Evolutionary conservation across 257 asterid species (phyloP), one percentile per base, ranked within the genome.

Genomic region (Nicotiana noctiflora): DNA sequence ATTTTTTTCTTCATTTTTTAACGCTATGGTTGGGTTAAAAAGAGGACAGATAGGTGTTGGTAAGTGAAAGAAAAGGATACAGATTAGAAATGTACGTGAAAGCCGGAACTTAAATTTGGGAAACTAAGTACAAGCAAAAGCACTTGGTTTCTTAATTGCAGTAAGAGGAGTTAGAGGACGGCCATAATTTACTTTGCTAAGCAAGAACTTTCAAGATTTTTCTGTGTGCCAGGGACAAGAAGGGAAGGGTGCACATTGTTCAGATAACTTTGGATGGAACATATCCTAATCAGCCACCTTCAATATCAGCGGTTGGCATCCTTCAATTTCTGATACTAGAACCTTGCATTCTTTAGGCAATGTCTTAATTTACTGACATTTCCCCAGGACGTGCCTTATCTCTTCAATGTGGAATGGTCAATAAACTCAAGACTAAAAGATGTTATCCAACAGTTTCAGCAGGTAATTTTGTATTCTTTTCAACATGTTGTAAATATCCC

Each of bases 241-340:
- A 89, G 75, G 92, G 92, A 85, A 88, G 94, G 86, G 75, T 32
- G 52, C 94, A 90, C 86, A 82, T 89, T 80, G 80, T 93, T 86
- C 94, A 88, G 86, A 83, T 92, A 62, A 80, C 87, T 60, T 81
- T 93, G 87, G 91, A 90, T 84, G 83, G 83, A 82, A 59, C 83
- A 74, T 92, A 93, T 80, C 97, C 97, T 31, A 88, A 66, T 76
- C 85, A 82, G 82, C 89, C 90, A 46, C 98, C 98, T 84, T 90
- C 92, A 56, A 56, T 91, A 65, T 86, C 93, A 66, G 93, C 92
- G 65, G 98, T 93, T 68, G 60, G 93, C 82, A 80, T 80, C 56
- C 74, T 79, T 57, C 68, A 61, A 49, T 76, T 44, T 68, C 5
- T 67, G 72, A 25, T 29, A 75, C 44, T 76, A 31, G 63, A 65